phyloP scores from a whole-genome alignment of 148 eudicot genomes.

The Silene latifolia region DNA sequence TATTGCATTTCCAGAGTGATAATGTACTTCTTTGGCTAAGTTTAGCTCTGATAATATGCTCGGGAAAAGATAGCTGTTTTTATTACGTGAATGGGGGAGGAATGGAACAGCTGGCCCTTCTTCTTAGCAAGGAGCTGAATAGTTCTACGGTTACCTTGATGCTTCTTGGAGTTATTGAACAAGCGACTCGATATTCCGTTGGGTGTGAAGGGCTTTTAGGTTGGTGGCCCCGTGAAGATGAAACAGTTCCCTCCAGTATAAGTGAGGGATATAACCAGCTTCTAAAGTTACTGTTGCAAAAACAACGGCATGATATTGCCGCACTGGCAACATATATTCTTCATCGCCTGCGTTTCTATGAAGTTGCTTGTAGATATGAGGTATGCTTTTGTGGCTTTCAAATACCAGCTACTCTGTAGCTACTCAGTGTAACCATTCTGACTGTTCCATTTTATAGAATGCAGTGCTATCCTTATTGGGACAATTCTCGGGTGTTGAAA shows the following conservation, averaged over 20 bases:
- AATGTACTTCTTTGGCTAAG: constrained; percentile 69
- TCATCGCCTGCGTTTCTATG: constrained; percentile 85
- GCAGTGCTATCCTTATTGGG: constrained; percentile 68
- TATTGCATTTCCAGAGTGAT: constrained; percentile 50
- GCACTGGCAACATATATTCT: constrained; percentile 76
- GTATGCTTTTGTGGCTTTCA: constrained; percentile 33
- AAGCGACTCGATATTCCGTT: constrained; percentile 72
- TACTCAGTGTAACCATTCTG: constrained; percentile 15
- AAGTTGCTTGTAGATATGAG: constrained; percentile 92
- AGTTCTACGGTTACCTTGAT: constrained; percentile 56
- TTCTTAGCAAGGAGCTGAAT: constrained; percentile 41
- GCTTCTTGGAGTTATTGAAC: constrained; percentile 87
- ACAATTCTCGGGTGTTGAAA: constrained; percentile 39
- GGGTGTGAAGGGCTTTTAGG: constrained; percentile 98
- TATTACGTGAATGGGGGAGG: constrained; percentile 83
- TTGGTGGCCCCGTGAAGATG: constrained; percentile 99
- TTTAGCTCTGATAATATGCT: constrained; percentile 68
- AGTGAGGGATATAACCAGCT: constrained; percentile 86
- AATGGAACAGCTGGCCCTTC: constrained; percentile 64
- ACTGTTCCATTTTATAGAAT: constrained; percentile 43
- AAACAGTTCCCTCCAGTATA: constrained; percentile 58
- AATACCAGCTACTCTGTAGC: constrained; percentile 1
- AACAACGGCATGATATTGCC: constrained; percentile 84
- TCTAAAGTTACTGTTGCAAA: constrained; percentile 74
- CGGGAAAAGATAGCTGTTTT: constrained; percentile 84